Conservation (phyloP, 768 basidiomycete species). For the Tulasnella calospora region DNA sequence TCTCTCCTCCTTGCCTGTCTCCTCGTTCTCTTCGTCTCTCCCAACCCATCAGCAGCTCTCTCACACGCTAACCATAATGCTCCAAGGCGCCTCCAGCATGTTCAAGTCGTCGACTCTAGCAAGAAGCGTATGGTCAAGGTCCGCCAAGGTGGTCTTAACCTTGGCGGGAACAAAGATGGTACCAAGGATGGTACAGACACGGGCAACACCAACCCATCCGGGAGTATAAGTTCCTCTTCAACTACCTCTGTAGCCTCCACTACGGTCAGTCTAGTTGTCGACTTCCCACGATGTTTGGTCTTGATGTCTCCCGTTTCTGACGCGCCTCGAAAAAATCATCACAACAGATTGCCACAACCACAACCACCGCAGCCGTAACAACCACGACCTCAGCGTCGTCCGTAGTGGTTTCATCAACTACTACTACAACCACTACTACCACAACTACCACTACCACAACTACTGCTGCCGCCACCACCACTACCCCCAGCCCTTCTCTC, state of each 20-base stretch:
- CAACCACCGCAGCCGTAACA: neutral
- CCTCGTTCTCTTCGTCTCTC: constrained; percentile 46
- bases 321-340: neutral
- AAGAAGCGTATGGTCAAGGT: neutral
- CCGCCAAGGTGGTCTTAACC: neutral
- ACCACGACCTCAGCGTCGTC: no score
- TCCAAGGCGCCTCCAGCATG: neutral
- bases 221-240: neutral
- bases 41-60: constrained; percentile 33
- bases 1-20: constrained; percentile 56
- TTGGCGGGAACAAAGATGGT: neutral
- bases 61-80: neutral
- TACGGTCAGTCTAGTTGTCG: neutral
- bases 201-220: neutral
- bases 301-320: neutral
- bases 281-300: neutral
- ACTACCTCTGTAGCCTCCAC: neutral
- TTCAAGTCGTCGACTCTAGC: neutral
- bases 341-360: neutral
- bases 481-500: constrained; percentile 28
- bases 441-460: neutral
- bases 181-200: neutral
- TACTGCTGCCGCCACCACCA: constrained; percentile 23
- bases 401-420: neutral
- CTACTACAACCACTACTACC: neutral